Conservation (phyloP, 129 eudicot species). For the Apium graveolens region DNA sequence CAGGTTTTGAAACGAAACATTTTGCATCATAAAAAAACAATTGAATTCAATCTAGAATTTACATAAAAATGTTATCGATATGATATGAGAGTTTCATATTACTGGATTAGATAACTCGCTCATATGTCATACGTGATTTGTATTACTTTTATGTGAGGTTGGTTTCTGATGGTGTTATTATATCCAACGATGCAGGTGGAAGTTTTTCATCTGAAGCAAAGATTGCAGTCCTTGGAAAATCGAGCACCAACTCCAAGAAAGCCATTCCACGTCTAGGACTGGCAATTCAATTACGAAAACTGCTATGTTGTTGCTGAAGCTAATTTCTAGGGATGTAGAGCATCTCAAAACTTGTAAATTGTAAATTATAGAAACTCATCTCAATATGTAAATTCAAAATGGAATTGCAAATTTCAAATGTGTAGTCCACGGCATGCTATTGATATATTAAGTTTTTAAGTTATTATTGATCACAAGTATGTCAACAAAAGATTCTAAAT, state of each 20-base stretch:
- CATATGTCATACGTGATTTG: background rate
- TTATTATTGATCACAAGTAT: background rate
- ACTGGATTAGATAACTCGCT: background rate
- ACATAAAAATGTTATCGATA: background rate
- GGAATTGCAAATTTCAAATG: background rate
- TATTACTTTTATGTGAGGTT: background rate
- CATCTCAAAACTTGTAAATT: background rate
- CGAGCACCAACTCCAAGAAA: conserved; percentile 86
- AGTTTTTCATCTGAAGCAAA: conserved; percentile 82
- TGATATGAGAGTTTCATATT: background rate
- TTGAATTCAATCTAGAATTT: background rate
- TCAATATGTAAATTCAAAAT: background rate
- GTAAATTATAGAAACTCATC: background rate
- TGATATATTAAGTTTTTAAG: background rate
- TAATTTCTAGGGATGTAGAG: background rate
- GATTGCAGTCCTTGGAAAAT: conserved; percentile 76
- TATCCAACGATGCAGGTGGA: conserved; percentile 56
- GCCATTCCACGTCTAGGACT: conserved; percentile 52
- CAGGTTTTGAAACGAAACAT: conserved; percentile 40
- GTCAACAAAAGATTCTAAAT: background rate
- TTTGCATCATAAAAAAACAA: background rate
- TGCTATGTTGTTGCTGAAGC: background rate
- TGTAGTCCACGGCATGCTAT: background rate
- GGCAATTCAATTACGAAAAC: background rate
- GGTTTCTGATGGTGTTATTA: no score